A percentile compares a stretch with the other conserved stretches of the same genome.
phyloP scores from a whole-genome alignment of 495 filamentous ascomycete species.

The Trypethelium eluteriae region DNA sequence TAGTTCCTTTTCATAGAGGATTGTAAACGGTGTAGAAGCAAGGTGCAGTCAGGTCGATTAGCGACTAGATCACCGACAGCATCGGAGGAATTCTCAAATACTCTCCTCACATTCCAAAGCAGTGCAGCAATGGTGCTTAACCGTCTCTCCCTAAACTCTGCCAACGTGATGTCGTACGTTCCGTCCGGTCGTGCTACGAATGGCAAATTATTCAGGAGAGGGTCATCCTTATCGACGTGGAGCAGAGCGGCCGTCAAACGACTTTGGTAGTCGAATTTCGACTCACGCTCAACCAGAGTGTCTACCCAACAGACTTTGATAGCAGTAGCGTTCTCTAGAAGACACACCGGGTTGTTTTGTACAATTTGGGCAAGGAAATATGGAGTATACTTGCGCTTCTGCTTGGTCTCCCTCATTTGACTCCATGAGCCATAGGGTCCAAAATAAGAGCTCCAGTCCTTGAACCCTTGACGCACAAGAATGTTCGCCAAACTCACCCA shows the following conservation, averaged over 20 bases:
- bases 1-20: slow-evolving; percentile 62
- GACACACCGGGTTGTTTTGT: background rate
- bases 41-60: slow-evolving; percentile 47
- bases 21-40: slow-evolving; percentile 53
- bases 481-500: slow-evolving; percentile 32
- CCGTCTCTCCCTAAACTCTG: slow-evolving; percentile 52
- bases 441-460: slow-evolving; percentile 53
- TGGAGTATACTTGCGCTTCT: slow-evolving; percentile 55
- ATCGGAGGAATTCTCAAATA: slow-evolving; percentile 35
- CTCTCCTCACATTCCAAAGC: slow-evolving; percentile 58
- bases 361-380: slow-evolving; percentile 53
- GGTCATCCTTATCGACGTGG: slow-evolving; percentile 42
- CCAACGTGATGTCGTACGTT: slow-evolving; percentile 43
- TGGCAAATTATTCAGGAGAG: slow-evolving; percentile 54
- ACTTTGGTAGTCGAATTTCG: slow-evolving; percentile 61
- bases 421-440: slow-evolving; percentile 55
- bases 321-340: slow-evolving; percentile 38
- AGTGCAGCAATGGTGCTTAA: slow-evolving; percentile 54
- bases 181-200: slow-evolving; percentile 44
- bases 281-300: slow-evolving; percentile 57
- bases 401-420: slow-evolving; percentile 53
- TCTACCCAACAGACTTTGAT: slow-evolving; percentile 53
- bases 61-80: slow-evolving; percentile 29
- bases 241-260: slow-evolving; percentile 50
- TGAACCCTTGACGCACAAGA: slow-evolving; percentile 32